Conservation (phyloP, 2,329 filamentous ascomycete genomes). For the Colletotrichum ledebouriae region DNA sequence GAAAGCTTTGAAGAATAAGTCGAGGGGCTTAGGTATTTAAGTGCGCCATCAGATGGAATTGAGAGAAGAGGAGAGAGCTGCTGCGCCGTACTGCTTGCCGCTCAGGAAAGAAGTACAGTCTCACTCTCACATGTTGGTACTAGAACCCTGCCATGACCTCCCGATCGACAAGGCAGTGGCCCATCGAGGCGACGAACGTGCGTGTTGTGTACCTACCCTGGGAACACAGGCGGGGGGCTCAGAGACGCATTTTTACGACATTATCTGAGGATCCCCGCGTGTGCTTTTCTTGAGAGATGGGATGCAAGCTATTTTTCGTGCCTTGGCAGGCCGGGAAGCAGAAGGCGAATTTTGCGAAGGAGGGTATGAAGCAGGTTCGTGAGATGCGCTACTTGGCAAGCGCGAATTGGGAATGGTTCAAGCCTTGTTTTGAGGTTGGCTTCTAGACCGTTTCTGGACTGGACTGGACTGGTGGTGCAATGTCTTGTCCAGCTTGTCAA, state of each 20-base stretch:
- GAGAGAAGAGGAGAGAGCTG: not conserved
- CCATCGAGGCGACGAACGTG: conserved; percentile 24
- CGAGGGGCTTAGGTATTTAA: conserved; percentile 29
- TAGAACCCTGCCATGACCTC: conserved; percentile 4
- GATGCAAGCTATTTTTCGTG: conserved; percentile 1
- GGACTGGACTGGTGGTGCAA: not conserved
- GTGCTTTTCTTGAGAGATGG: not conserved
- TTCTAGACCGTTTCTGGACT: conserved; percentile 8
- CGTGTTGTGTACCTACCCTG: conserved; percentile 1
- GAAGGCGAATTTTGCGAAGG: too few relatives aligned
- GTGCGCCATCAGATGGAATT: not conserved
- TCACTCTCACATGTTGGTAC: conserved; percentile 38
- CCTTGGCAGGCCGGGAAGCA: conserved; percentile 6
- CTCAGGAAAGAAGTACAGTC: conserved; percentile 2
- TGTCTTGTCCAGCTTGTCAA: conserved; percentile 16
- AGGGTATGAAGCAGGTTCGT: conserved; percentile 11
- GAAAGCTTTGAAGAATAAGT: not conserved
- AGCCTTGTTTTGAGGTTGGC: conserved; percentile 10
- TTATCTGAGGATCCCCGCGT: conserved; percentile 16
- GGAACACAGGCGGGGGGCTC: conserved; percentile 12
- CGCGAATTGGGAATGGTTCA: not conserved
- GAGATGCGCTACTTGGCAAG: conserved; percentile 13
- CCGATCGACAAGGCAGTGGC: conserved; percentile 40
- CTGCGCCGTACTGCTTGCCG: not conserved
- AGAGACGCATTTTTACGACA: conserved; percentile 40